These are phyloP conservation scores for Barnettozyma salicaria DNA, from an alignment of 805 yeast species.

Conservation along the genomic window DNA sequence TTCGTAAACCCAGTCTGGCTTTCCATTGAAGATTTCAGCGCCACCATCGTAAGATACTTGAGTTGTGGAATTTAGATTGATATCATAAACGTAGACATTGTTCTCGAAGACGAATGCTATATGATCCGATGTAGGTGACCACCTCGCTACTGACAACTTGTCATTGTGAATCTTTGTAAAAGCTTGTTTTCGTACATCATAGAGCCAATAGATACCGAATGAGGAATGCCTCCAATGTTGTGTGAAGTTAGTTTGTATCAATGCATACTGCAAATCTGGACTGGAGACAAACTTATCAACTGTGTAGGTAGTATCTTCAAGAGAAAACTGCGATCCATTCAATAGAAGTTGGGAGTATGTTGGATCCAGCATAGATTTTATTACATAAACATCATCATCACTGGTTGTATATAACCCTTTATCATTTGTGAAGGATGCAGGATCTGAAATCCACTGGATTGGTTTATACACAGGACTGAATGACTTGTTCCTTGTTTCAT, in stretches of 20 bases:
- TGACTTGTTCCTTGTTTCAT: constrained; percentile 46
- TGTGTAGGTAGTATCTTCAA: constrained; percentile 34
- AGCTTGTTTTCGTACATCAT: constrained; percentile 27
- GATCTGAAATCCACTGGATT: constrained; percentile 64
- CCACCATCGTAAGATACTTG: constrained; percentile 67
- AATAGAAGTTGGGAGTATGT: constrained; percentile 41
- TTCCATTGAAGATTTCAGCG: constrained; percentile 69
- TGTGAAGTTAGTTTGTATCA: constrained; percentile 54
- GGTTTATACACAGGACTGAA: constrained; percentile 47
- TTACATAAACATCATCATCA: constrained; percentile 42
- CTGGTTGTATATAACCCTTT: constrained; percentile 61
- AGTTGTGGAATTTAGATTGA: constrained; percentile 24
- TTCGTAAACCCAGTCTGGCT: constrained; percentile 93
- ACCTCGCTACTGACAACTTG: constrained; percentile 44
- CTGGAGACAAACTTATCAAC: constrained; percentile 57
- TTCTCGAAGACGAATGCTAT: constrained; percentile 65
- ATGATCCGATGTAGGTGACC: constrained; percentile 68
- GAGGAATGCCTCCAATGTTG: constrained; percentile 55
- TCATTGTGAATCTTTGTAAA: constrained; percentile 27
- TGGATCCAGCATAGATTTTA: constrained; percentile 45
- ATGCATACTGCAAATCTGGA: constrained; percentile 54
- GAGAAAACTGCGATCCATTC: constrained; percentile 41
- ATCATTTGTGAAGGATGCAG: constrained; percentile 45
- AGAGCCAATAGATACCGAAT: constrained; percentile 38
- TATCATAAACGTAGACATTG: constrained; percentile 56